phyloP scores from a whole-genome alignment of 139 green algal species.

The Chlorella sp. region DNA sequence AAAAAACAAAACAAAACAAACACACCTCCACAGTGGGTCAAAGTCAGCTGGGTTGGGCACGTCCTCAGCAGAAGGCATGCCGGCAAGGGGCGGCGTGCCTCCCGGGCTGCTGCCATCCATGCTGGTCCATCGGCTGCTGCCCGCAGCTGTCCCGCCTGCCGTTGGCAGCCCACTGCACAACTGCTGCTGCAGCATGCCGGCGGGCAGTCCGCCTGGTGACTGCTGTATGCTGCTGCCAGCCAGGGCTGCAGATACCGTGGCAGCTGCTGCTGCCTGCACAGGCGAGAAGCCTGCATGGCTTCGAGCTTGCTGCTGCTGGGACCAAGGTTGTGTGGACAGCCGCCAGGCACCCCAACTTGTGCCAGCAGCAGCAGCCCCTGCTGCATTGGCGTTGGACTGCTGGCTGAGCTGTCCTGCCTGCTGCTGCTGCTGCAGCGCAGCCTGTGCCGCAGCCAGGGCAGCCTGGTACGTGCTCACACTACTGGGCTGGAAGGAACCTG shows the following conservation, averaged over 20 bases:
- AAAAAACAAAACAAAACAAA: no score
- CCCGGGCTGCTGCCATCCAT: constrained; percentile 30
- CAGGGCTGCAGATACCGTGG: not conserved
- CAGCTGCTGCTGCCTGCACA: constrained; percentile 13
- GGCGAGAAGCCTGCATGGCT: not conserved
- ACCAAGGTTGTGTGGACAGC: not conserved
- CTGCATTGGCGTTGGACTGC: not conserved
- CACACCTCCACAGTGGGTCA: constrained; percentile 37
- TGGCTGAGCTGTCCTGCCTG: not conserved
- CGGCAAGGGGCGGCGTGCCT: not conserved
- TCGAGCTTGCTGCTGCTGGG: not conserved
- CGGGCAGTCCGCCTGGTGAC: not conserved
- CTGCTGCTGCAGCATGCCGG: constrained; percentile 24
- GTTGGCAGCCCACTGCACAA: not conserved
- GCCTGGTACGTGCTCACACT: constrained; percentile 43
- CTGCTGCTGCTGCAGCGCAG: constrained; percentile 21
- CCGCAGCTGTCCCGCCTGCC: not conserved
- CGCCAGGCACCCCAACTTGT: not conserved
- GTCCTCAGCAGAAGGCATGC: constrained; percentile 3
- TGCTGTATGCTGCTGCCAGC: not conserved
- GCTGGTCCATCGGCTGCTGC: not conserved
- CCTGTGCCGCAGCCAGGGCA: constrained; percentile 33
- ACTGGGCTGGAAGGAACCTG: constrained; percentile 19
- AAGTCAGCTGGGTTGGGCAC: constrained; percentile 32
- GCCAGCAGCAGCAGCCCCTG: not conserved